Percentiles rank a stretch among this genome's conserved stretches.
Conservation (phyloP, 495 filamentous ascomycete genomes). For the Xylaria cubensis region DNA sequence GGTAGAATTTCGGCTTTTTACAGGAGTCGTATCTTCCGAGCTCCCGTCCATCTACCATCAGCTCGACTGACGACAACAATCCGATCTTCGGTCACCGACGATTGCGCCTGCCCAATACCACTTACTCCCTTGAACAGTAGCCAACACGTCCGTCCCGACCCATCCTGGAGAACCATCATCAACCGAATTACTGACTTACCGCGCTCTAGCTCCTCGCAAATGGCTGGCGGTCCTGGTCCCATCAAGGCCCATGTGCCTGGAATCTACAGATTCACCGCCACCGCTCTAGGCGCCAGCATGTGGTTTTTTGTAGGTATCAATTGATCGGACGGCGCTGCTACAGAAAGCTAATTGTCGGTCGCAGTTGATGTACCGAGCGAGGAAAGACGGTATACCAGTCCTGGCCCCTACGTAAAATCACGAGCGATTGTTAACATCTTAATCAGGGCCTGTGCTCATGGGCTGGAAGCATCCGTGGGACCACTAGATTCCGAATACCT, state of each 20-base stretch:
- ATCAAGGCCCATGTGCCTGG: conserved; percentile 67
- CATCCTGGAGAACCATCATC: background rate
- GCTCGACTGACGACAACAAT: conserved; percentile 7
- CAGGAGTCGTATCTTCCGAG: background rate
- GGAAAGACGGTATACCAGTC: conserved; percentile 74
- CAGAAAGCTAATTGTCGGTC: background rate
- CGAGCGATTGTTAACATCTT: conserved; percentile 36
- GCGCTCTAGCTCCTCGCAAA: conserved; percentile 27
- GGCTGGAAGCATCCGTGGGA: conserved; percentile 99
- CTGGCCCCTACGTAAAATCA: conserved; percentile 19
- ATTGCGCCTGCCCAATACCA: background rate
- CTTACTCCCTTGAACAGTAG: background rate
- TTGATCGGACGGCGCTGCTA: background rate
- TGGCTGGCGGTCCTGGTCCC: conserved; percentile 35
- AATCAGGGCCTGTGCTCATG: conserved; percentile 71
- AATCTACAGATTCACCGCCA: conserved; percentile 84
- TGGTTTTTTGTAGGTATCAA: conserved; percentile 89
- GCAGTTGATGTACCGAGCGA: conserved; percentile 93
- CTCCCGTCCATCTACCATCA: background rate
- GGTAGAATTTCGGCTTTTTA: conserved; percentile 15
- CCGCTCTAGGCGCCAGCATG: conserved; percentile 90
- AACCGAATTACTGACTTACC: background rate
- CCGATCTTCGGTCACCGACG: conserved; percentile 6
- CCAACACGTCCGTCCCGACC: background rate
- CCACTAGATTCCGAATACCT: conserved; percentile 67